Evolutionary conservation across 2,329 filamentous ascomycete genomes (phyloP).

Genomic region (Monosporascus sp.): DNA sequence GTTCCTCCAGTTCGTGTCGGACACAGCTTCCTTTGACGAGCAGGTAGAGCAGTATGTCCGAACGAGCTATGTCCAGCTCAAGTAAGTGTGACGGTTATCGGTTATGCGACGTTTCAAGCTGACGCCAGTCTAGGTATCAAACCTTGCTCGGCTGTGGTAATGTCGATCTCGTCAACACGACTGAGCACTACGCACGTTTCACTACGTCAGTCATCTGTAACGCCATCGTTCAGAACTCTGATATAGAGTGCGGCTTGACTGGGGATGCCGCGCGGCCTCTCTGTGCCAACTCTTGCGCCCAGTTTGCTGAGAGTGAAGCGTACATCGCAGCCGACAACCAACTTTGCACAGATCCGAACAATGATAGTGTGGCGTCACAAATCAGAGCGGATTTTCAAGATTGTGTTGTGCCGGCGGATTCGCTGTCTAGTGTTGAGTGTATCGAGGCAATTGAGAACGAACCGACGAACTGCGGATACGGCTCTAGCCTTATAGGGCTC

Average conservation of each 20-base stretch:
- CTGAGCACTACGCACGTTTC: constrained; percentile 84
- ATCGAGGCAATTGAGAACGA: constrained; percentile 76
- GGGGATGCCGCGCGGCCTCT: constrained; percentile 64
- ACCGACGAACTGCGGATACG: constrained; percentile 80
- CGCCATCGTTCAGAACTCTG: constrained; percentile 86
- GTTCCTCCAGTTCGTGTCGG: constrained; percentile 78
- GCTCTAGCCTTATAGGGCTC: constrained; percentile 64
- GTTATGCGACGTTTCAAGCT: constrained; percentile 6
- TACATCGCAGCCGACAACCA: constrained; percentile 69
- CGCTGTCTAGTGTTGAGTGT: constrained; percentile 68
- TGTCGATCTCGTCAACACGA: constrained; percentile 72
- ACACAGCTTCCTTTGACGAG: constrained; percentile 69
- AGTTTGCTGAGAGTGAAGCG: constrained; percentile 84
- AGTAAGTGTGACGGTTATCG: constrained; percentile 50
- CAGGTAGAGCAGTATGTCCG: constrained; percentile 68
- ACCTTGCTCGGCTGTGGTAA: constrained; percentile 73
- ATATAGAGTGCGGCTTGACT: constrained; percentile 60
- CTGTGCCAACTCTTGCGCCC: constrained; percentile 84
- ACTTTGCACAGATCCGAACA: constrained; percentile 64
- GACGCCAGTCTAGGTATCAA: constrained; percentile 60
- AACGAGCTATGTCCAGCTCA: constrained; percentile 67
- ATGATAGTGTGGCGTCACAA: constrained; percentile 59
- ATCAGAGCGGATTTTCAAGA: constrained; percentile 90
- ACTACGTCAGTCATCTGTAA: constrained; percentile 92
- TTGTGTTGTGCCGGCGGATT: constrained; percentile 76